Conservation (phyloP, 1,139 yeast species). For the Blastobotrys aristatus region DNA sequence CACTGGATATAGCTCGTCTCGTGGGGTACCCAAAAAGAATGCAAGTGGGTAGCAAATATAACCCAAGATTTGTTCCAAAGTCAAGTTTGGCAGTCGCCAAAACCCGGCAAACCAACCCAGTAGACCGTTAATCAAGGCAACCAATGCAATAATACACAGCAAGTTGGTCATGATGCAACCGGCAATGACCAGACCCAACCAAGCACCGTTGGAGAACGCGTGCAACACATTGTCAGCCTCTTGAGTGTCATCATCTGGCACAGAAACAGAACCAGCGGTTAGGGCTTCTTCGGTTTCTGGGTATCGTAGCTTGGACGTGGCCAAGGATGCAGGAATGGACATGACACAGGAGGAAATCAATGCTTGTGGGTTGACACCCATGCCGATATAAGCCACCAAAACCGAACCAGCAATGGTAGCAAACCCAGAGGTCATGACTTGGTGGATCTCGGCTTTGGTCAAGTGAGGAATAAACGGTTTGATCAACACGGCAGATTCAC, state of each 20-base stretch:
- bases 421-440: constrained; percentile 62
- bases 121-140: constrained; percentile 53
- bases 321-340: constrained; percentile 66
- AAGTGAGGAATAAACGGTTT: constrained; percentile 58
- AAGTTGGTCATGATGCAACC: constrained; percentile 57
- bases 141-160: constrained; percentile 59
- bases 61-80: constrained; percentile 54
- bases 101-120: constrained; percentile 61
- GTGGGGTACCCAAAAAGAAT: constrained; percentile 58
- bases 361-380: constrained; percentile 62
- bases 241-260: constrained; percentile 45
- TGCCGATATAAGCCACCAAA: constrained; percentile 58
- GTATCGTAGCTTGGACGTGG: constrained; percentile 55
- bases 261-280: constrained; percentile 46
- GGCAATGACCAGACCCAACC: constrained; percentile 56
- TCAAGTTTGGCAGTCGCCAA: constrained; percentile 52
- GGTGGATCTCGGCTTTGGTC: constrained; percentile 61
- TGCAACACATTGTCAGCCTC: constrained; percentile 55
- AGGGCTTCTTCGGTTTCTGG: constrained; percentile 59
- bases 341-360: constrained; percentile 63
- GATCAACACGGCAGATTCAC: constrained; percentile 60
- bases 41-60: constrained; percentile 59
- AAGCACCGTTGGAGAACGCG: constrained; percentile 61
- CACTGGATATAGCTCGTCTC: constrained; percentile 49
- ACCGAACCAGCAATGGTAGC: constrained; percentile 67